Conservation (phyloP, 2,329 filamentous ascomycete species). For the Aspergillus sp. region DNA sequence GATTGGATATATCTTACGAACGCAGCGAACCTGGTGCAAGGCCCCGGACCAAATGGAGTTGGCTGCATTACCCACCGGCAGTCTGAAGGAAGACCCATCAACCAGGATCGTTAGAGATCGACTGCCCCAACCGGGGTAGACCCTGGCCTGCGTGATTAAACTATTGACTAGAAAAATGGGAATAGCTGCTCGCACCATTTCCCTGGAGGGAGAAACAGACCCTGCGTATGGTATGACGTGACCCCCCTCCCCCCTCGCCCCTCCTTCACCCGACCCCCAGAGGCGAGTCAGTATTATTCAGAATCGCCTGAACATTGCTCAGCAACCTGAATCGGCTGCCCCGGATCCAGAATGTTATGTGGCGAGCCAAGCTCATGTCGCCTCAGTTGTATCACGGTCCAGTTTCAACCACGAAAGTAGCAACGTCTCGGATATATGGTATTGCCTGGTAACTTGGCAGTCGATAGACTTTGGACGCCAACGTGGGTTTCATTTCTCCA, state of each 20-base stretch:
- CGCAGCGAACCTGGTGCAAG: no score
- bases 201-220: neutral
- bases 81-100: neutral
- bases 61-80: no score
- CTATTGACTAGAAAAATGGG: conserved; percentile 2
- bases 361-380: neutral
- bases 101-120: neutral
- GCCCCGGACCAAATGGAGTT: no score
- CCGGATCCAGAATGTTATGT: neutral
- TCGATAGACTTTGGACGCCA: neutral
- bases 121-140: conserved; percentile 1
- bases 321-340: neutral
- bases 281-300: neutral
- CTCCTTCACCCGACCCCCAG: neutral
- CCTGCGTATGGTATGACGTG: neutral
- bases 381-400: neutral
- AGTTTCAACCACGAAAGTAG: neutral
- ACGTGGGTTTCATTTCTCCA: no score
- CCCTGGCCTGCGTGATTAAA: neutral
- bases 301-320: neutral
- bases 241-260: no score
- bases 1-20: no score
- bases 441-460: neutral
- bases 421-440: neutral
- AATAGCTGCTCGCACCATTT: neutral